Evolutionary conservation across 352 stramenopile species (phyloP).

Genomic region (Aphanomyces cochlioides): DNA sequence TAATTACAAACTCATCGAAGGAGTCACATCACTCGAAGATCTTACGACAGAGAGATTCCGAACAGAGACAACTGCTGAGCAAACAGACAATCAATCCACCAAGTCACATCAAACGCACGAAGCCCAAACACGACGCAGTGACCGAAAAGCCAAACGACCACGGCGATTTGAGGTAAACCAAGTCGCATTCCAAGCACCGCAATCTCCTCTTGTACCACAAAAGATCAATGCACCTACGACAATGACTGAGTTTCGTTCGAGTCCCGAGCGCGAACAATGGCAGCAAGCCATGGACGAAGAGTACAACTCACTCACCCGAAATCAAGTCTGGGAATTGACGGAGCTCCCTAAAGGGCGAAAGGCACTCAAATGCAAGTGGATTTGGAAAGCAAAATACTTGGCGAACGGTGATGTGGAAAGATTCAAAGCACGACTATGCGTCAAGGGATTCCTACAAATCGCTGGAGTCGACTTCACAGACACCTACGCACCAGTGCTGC

Average conservation of each 20-base stretch:
- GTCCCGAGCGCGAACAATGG: neutral
- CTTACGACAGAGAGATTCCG: constrained; percentile 9
- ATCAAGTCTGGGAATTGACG: constrained; percentile 32
- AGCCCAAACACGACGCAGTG: neutral
- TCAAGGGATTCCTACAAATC: constrained; percentile 34
- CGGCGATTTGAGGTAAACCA: neutral
- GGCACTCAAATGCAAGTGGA: constrained; percentile 33
- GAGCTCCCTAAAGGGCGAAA: constrained; percentile 22
- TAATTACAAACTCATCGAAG: neutral
- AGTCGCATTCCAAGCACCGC: neutral
- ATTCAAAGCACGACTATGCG: constrained; percentile 37
- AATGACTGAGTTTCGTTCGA: neutral
- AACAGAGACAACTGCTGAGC: neutral
- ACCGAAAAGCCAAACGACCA: neutral
- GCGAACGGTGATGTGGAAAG: constrained; percentile 24
- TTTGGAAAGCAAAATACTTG: constrained; percentile 31
- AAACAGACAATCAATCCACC: neutral
- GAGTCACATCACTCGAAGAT: constrained; percentile 10
- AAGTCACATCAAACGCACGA: neutral
- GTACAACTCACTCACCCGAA: constrained; percentile 18
- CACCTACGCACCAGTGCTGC: constrained; percentile 37
- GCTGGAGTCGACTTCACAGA: constrained; percentile 33
- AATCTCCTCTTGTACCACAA: neutral
- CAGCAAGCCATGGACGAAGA: constrained; percentile 18
- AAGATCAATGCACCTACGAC: neutral